phyloP scores from a whole-genome alignment of 352 stramenopile species.

The Phytophthora pini region DNA sequence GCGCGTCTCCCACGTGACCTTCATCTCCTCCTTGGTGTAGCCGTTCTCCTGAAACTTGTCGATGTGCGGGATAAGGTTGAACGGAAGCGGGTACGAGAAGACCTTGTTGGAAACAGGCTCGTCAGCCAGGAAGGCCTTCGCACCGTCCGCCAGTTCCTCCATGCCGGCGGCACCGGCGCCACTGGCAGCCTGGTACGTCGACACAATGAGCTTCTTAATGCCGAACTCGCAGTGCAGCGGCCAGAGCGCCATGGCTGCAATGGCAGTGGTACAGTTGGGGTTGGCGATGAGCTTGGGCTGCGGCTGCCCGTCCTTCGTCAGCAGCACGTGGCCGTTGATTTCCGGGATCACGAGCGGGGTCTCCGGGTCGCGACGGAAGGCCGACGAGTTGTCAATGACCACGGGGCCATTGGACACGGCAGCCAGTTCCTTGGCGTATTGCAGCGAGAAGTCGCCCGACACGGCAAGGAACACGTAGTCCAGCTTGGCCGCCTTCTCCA shows the following conservation, averaged over 20 bases:
- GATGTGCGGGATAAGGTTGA: constrained; percentile 99
- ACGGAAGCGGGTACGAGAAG: constrained; percentile 97
- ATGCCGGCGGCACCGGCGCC: constrained; percentile 93
- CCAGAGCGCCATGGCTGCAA: constrained; percentile 97
- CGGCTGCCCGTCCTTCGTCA: constrained; percentile 51
- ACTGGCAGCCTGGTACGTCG: constrained; percentile 95
- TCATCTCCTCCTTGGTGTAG: constrained; percentile 99
- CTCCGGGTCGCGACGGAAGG: constrained; percentile 93
- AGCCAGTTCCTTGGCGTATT: constrained; percentile 94
- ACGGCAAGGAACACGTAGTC: constrained; percentile 98
- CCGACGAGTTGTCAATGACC: constrained; percentile 99
- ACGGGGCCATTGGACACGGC: constrained; percentile 81
- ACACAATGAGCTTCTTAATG: constrained; percentile 97
- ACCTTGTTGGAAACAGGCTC: constrained; percentile 89
- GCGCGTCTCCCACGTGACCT: constrained; percentile 98
- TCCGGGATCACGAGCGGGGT: constrained; percentile 96
- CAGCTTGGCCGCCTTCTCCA: constrained; percentile 92
- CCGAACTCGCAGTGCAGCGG: constrained; percentile 96
- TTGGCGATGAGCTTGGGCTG: constrained; percentile 97
- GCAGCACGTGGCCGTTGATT: constrained; percentile 93
- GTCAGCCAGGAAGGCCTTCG: constrained; percentile 75
- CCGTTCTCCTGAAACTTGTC: constrained; percentile 99
- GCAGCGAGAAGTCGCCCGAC: constrained; percentile 96
- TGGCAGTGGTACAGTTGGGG: constrained; percentile 98
- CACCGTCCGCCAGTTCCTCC: constrained; percentile 95